These are phyloP conservation scores for Neolentinus lepideus DNA, from an alignment of 1,284 basidiomycete species.

Conservation along the genomic window DNA sequence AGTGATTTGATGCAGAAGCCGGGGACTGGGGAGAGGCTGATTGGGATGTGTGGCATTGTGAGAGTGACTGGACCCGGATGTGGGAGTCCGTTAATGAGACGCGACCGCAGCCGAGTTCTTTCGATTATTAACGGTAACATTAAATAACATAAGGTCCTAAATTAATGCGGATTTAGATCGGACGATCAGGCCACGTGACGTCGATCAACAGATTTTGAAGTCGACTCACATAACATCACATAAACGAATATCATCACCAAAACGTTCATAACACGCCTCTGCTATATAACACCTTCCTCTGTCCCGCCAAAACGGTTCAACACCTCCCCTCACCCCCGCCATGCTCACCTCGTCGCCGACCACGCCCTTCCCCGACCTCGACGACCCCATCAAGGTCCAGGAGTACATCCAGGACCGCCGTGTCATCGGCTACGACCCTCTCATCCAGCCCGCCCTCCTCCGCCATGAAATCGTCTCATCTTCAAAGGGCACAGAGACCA, in stretches of 20 bases:
- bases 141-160: no score
- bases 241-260: no score
- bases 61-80: slow-evolving; percentile 1
- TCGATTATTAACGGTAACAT: no score
- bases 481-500: slow-evolving; percentile 53
- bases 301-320: slow-evolving; percentile 1
- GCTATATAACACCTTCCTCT: background rate
- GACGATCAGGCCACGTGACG: background rate
- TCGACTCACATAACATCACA: no score
- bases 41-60: slow-evolving; percentile 15
- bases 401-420: slow-evolving; percentile 72
- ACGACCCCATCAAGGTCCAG: slow-evolving; percentile 53
- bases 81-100: slow-evolving; percentile 4
- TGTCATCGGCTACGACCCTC: slow-evolving; percentile 83
- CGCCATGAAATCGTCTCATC: slow-evolving; percentile 75
- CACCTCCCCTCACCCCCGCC: background rate
- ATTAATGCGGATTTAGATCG: slow-evolving; percentile 1
- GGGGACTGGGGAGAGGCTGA: slow-evolving; percentile 43
- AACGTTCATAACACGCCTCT: no score
- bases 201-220: no score
- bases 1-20: slow-evolving; percentile 57
- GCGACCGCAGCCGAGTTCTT: background rate
- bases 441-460: slow-evolving; percentile 86
- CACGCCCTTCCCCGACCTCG: slow-evolving; percentile 55
- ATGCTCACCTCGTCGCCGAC: slow-evolving; percentile 21